These are phyloP conservation scores for Clarireedia homoeocarpa DNA, from an alignment of 2,329 filamentous ascomycete genomes.

Conservation along the genomic window DNA sequence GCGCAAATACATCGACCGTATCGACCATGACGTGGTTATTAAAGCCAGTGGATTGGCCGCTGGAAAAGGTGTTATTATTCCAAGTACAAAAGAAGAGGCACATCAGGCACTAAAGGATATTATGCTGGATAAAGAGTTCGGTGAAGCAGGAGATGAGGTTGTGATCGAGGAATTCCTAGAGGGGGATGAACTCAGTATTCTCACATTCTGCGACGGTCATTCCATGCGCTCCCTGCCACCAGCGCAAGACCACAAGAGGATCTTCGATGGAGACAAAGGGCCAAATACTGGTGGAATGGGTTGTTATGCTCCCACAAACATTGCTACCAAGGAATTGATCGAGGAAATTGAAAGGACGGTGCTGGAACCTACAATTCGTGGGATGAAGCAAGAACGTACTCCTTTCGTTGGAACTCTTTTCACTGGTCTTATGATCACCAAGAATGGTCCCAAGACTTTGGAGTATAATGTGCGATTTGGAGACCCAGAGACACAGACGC, in stretches of 20 bases:
- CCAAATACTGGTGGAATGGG: conserved; percentile 98
- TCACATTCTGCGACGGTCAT: conserved; percentile 87
- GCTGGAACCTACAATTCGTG: conserved; percentile 81
- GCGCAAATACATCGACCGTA: conserved; percentile 61
- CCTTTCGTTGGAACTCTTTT: conserved; percentile 71
- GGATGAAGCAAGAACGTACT: conserved; percentile 74
- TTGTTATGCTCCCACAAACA: conserved; percentile 85
- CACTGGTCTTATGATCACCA: conserved; percentile 90
- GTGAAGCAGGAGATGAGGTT: conserved; percentile 77
- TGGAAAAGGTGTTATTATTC: conserved; percentile 84
- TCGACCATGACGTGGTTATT: conserved; percentile 75
- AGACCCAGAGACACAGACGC: conserved; percentile 84
- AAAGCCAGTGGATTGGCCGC: conserved; percentile 89
- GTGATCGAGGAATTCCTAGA: conserved; percentile 92
- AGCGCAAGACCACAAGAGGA: conserved; percentile 94
- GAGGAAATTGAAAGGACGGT: conserved; percentile 72
- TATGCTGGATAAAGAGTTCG: conserved; percentile 85
- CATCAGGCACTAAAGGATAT: conserved; percentile 76
- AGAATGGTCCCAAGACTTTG: conserved; percentile 69
- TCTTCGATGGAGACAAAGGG: conserved; percentile 81
- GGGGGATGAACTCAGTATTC: conserved; percentile 85
- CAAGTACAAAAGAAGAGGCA: conserved; percentile 67
- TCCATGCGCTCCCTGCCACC: conserved; percentile 77
- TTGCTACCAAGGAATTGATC: conserved; percentile 65
- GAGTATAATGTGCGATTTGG: conserved; percentile 94